Evolutionary conservation across 208 protist genomes (phyloP), one percentile per base, ranked within the genome.

Genomic region (Trypanosoma brucei): DNA sequence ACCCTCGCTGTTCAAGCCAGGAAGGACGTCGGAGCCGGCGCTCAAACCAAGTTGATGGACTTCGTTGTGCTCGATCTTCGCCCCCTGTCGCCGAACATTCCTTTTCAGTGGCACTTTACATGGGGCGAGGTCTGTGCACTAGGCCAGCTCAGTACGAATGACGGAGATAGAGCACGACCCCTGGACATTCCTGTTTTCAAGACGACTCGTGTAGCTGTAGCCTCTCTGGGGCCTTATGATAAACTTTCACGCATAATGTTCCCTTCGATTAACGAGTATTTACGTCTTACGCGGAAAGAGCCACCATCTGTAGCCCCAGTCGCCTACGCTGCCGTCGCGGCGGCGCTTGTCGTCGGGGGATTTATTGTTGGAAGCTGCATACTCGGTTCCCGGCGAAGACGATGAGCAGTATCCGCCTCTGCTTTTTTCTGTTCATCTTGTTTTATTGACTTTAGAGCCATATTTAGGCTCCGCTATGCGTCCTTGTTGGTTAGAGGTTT

Each of bases 91-190:
- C 77, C 77, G 7, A 64, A 52, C 11, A n/a, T 83, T 37, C 72
- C 77, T 0, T 83, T 76, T 59, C 35, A 13, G 37, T 79, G 72
- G 77, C 68, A 83, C 46, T 65, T 83, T 38, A 73, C 68, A 8
- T 83, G 77, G 72, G 77, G 54, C 4, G 72, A 83, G 37, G 42
- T 79, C 14, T 83, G 77, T 58, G 60, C 77, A 22, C 36, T 83
- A 3, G 76, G 76, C n/a, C 76, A 83, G 51, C 35, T 68, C 58
- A 56, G 51, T 13, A n/a, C 57, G 31, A 45, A 5, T 35, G 22
- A 3, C 8, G 42, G 34, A 30, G 44, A 31, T 30, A 60, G 40
- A 30, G 4, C 33, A 31, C 14, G 30, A 34, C 39, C 39, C 56
- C 6, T n/a, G 22, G 7, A 48, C 3, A n/a, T 57, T 62, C 64